Percentiles rank a stretch among this genome's conserved stretches.
Conservation (phyloP, 331 rosid species). For the Dryas integrifolia region DNA sequence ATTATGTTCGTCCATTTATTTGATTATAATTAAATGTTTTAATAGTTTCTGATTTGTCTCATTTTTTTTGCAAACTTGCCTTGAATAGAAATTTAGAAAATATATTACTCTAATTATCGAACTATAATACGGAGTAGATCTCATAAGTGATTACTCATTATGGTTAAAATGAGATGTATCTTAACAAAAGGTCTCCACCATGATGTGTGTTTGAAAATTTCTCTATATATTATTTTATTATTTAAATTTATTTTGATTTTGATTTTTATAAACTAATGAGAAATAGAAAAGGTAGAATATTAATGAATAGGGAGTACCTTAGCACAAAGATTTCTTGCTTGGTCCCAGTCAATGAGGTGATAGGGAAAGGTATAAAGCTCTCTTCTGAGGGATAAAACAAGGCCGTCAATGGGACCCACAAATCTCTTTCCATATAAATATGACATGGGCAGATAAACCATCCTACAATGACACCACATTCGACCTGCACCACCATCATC, state of each 20-base stretch:
- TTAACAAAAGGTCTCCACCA: background rate
- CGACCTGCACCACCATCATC: conserved; percentile 32
- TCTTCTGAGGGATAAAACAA: conserved; percentile 40
- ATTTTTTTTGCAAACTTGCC: no score
- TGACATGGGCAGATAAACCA: conserved; percentile 59
- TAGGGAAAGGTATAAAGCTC: conserved; percentile 50
- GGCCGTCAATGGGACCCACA: conserved; percentile 40
- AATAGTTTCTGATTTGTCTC: no score
- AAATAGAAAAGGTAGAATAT: background rate
- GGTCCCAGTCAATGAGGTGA: conserved; percentile 44
- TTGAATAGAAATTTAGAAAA: no score
- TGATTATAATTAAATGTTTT: no score
- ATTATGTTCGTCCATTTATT: no score
- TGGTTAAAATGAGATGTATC: no score
- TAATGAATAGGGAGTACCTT: conserved; percentile 28
- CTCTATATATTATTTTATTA: background rate
- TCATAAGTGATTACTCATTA: no score
- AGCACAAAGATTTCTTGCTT: conserved; percentile 42
- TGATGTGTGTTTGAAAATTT: background rate
- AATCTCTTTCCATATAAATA: conserved; percentile 51
- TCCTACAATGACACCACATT: conserved; percentile 64
- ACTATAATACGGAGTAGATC: no score
- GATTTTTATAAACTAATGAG: background rate
- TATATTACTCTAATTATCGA: no score
- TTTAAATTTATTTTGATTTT: background rate